Base-by-base conservation (phyloP, 1,284 basidiomycete species). In the Apiotrichum veenhuisii region DNA sequence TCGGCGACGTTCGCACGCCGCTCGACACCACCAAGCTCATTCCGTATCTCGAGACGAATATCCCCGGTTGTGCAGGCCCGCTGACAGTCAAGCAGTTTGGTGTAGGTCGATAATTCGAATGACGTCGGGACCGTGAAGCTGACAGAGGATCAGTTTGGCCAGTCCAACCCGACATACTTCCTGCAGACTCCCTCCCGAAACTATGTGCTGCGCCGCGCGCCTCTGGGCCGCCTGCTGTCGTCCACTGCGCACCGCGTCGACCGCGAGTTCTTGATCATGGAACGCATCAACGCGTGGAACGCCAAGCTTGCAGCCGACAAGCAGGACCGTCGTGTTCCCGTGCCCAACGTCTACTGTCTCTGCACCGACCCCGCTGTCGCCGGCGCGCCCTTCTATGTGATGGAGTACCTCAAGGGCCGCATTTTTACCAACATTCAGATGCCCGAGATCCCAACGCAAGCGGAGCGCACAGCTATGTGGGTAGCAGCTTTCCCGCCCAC, bases 141-240 rank as follows among this genome's bases (percentile, higher is more conserved):
- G 38, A 5, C 30, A 12, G 30, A n/a, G n/a, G n/a, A n/a, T n/a
- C 30, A 30, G 30, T 30, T 30, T 12, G 36, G 58, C 47, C 61
- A 91, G 88, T 94, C 91, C 15, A 98, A 98, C 71, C 94, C 94
- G 0, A 98, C 94, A 0, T 97, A 97, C 75, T 88, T 64, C 26
- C 43, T 65, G 45, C 50, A 45, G 37, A 55, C 59, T 11, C 64
- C 67, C 2, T 55, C 55, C 0, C 52, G 54, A 42, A 57, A 58
- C 14, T 71, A 70, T 64, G 94, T 98, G 1, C 80, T 97, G 48
- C 87, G 94, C 33, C 93, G 96, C 75, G 95, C 96, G 71, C 94
- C 94, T n/a, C 85, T 87, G 0, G 94, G 94, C 0, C 80, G 85
- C 43, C 83, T 97, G 1, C 79, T 98, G 17, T 90, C 89, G 1